These are phyloP conservation scores for Pharnaceum exiguum DNA, from an alignment of 148 eudicot species.

Conservation along the genomic window DNA sequence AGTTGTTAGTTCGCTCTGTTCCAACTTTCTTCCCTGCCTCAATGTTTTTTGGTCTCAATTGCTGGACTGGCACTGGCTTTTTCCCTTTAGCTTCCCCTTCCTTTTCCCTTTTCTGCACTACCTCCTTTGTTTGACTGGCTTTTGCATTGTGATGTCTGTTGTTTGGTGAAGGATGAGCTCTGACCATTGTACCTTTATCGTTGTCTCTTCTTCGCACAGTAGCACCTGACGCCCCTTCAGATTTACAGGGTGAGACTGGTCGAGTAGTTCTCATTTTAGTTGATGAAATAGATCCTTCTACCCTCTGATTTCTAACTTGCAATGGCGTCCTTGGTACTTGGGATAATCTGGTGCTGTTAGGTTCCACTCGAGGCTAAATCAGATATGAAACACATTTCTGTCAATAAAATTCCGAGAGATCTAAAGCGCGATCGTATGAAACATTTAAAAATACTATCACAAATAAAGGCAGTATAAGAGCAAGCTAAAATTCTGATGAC, in stretches of 20 bases:
- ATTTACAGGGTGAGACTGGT: not conserved
- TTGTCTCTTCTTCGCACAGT: not conserved
- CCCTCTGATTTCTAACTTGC: not conserved
- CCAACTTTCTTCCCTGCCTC: not conserved
- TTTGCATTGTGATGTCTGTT: not conserved
- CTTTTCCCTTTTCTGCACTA: not conserved
- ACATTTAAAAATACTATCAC: no score
- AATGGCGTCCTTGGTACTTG: not conserved
- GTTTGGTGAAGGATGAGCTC: not conserved
- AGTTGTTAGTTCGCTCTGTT: not conserved
- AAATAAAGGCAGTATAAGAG: no score
- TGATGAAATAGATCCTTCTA: not conserved
- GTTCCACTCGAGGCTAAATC: no score
- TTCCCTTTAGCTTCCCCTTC: not conserved
- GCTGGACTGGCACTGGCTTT: constrained; percentile 6
- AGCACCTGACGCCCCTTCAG: not conserved
- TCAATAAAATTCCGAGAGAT: no score
- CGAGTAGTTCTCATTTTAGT: not conserved
- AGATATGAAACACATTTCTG: no score
- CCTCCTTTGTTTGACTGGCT: constrained; percentile 4
- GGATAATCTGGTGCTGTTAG: not conserved
- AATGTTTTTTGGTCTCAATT: not conserved
- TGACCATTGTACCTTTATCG: not conserved
- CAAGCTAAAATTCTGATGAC: no score
- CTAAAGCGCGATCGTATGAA: no score